Evolutionary conservation across 768 basidiomycete genomes (phyloP).

Genomic region (Mycena capillaripes): DNA sequence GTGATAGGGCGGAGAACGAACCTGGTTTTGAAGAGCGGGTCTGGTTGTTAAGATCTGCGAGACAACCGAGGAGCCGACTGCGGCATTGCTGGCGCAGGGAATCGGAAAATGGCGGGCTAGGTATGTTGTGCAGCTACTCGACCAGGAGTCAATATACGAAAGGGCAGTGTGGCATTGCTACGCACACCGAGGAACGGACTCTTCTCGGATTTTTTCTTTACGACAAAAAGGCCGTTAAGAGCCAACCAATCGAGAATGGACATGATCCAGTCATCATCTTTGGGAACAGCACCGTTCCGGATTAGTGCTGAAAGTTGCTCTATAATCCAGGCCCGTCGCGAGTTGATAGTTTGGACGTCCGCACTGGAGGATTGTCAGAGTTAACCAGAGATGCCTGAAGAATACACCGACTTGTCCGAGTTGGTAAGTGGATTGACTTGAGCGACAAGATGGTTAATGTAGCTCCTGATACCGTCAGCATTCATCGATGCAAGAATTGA

Average conservation of each 20-base stretch:
- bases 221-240: slow-evolving; percentile 84
- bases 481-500: slow-evolving; percentile 83
- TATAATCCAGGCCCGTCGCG: slow-evolving; percentile 83
- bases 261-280: slow-evolving; percentile 83
- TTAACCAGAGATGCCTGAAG: neutral
- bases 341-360: slow-evolving; percentile 62
- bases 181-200: slow-evolving; percentile 71
- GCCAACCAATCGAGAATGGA: slow-evolving; percentile 85
- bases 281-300: slow-evolving; percentile 84
- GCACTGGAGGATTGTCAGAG: slow-evolving; percentile 49
- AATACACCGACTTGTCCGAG: slow-evolving; percentile 55
- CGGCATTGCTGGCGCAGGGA: slow-evolving; percentile 76
- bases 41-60: slow-evolving; percentile 81
- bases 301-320: slow-evolving; percentile 88
- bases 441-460: slow-evolving; percentile 78
- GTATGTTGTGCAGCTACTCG: slow-evolving; percentile 69
- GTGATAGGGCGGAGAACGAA: slow-evolving; percentile 40
- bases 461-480: slow-evolving; percentile 78
- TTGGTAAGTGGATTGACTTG: slow-evolving; percentile 68
- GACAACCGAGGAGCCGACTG: slow-evolving; percentile 75
- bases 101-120: slow-evolving; percentile 82
- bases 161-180: slow-evolving; percentile 25
- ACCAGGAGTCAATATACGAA: neutral
- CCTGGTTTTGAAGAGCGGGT: slow-evolving; percentile 66
- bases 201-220: slow-evolving; percentile 82